Evolutionary conservation across 345 rosid genomes (phyloP).

Genomic region (Lumnitzera racemosa): DNA sequence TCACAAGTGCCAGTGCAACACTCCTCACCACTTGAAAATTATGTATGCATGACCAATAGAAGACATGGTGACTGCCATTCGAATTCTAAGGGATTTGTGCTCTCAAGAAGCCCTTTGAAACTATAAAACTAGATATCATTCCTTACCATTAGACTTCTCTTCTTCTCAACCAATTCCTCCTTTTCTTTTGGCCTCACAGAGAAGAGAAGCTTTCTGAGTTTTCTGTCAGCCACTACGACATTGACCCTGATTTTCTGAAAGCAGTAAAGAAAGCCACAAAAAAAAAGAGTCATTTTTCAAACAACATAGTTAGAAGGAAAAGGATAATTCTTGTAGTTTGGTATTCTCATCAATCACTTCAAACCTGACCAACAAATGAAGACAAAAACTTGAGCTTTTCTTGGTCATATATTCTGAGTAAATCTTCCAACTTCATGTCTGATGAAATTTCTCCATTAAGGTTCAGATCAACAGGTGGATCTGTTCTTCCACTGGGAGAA

Average conservation of each 20-base stretch:
- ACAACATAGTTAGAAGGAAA: not conserved
- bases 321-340: not conserved
- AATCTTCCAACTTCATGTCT: constrained; percentile 81
- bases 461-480: constrained; percentile 23
- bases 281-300: constrained; percentile 1
- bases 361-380: constrained; percentile 87
- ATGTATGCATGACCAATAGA: no score
- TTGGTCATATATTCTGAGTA: constrained; percentile 66
- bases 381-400: constrained; percentile 81
- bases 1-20: no score
- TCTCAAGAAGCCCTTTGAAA: no score
- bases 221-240: constrained; percentile 55
- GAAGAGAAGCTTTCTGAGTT: constrained; percentile 59
- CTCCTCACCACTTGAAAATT: no score
- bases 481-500: constrained; percentile 25
- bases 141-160: constrained; percentile 77
- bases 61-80: no score
- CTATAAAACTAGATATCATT: not conserved
- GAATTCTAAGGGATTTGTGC: no score
- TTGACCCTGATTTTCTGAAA: constrained; percentile 66
- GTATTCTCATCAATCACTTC: constrained; percentile 9
- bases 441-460: constrained; percentile 37
- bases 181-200: constrained; percentile 80
- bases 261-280: not conserved
- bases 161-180: constrained; percentile 61